A percentile compares a stretch with the other conserved stretches of the same genome.
Conservation (phyloP, 2,329 filamentous ascomycete species). For the Fusarium illudens region DNA sequence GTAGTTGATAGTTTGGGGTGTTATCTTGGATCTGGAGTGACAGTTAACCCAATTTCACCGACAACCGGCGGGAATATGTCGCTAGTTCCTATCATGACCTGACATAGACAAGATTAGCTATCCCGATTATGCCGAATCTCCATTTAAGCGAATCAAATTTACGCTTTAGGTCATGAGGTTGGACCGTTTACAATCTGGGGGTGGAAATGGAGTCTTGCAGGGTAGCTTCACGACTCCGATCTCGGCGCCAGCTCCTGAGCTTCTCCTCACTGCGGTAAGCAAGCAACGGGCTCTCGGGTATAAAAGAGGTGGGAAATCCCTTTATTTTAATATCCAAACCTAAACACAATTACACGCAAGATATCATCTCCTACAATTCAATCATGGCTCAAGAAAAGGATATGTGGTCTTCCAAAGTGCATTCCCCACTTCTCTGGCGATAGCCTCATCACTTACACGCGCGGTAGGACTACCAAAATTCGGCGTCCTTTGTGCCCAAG, state of each 20-base stretch:
- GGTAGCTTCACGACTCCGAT: conserved; percentile 32
- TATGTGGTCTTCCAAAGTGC: conserved; percentile 42
- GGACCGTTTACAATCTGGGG: conserved; percentile 4
- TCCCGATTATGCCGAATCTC: background rate
- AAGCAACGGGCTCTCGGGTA: conserved; percentile 5
- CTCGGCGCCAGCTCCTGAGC: conserved; percentile 27
- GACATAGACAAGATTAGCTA: background rate
- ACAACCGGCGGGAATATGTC: background rate
- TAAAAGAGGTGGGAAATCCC: conserved; percentile 19
- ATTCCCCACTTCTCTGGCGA: background rate
- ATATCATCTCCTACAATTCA: background rate
- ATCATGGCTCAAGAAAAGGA: conserved; percentile 41
- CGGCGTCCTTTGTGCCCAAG: conserved; percentile 71
- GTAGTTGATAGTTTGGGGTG: background rate
- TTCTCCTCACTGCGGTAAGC: conserved; percentile 25
- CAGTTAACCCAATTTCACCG: background rate
- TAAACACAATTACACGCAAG: background rate
- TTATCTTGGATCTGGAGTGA: background rate
- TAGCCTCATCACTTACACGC: conserved; percentile 28
- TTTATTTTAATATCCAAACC: background rate
- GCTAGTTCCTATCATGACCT: background rate
- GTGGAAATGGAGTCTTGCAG: conserved; percentile 7
- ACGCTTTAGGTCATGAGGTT: conserved; percentile 18
- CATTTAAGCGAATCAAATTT: conserved; percentile 16
- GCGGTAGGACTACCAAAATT: conserved; percentile 64